A percentile compares a stretch with the other conserved stretches of the same genome.
phyloP scores from a whole-genome alignment of 1,284 basidiomycete genomes.

The Cutaneotrichosporon dermatis region DNA sequence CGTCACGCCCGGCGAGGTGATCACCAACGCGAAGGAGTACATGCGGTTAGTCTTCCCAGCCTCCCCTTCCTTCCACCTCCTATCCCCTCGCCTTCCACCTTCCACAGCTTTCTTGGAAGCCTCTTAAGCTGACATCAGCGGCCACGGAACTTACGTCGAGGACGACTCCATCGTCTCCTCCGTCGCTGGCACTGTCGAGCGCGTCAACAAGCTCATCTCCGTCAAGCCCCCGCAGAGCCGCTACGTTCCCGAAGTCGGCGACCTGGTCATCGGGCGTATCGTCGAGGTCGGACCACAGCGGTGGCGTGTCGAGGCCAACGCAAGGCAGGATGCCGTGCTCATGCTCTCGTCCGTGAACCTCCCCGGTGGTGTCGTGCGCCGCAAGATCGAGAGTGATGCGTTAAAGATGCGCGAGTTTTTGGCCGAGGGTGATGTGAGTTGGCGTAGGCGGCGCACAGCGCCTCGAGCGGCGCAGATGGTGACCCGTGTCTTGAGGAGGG shows the following conservation, averaged over 20 bases:
- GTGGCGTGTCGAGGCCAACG: slow-evolving; percentile 98
- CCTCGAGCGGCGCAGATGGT: too few relatives aligned
- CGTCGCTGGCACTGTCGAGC: slow-evolving; percentile 84
- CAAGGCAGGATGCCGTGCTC: slow-evolving; percentile 85
- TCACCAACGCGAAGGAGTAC: slow-evolving; percentile 47
- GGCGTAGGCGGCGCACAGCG: too few relatives aligned
- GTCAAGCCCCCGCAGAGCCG: slow-evolving; percentile 81
- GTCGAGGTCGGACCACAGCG: slow-evolving; percentile 89
- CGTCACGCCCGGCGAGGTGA: slow-evolving; percentile 44
- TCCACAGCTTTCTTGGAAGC: too few relatives aligned
- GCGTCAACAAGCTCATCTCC: slow-evolving; percentile 92
- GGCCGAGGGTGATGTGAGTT: slow-evolving; percentile 80
- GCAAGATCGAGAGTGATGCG: slow-evolving; percentile 96
- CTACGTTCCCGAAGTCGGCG: slow-evolving; percentile 96
- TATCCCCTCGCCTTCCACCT: too few relatives aligned
- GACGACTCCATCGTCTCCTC: slow-evolving; percentile 79
- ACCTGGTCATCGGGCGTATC: slow-evolving; percentile 93
- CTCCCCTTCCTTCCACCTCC: too few relatives aligned
- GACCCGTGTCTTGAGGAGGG: too few relatives aligned
- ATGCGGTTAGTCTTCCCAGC: slow-evolving; percentile 36
- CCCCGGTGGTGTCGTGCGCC: slow-evolving; percentile 90
- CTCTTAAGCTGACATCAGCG: slow-evolving; percentile 53
- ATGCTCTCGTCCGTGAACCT: slow-evolving; percentile 96
- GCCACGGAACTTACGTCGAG: slow-evolving; percentile 90
- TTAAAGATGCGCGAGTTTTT: slow-evolving; percentile 99